phyloP scores from a whole-genome alignment of 2,329 filamentous ascomycete species.

The Microsporum ferrugineum region DNA sequence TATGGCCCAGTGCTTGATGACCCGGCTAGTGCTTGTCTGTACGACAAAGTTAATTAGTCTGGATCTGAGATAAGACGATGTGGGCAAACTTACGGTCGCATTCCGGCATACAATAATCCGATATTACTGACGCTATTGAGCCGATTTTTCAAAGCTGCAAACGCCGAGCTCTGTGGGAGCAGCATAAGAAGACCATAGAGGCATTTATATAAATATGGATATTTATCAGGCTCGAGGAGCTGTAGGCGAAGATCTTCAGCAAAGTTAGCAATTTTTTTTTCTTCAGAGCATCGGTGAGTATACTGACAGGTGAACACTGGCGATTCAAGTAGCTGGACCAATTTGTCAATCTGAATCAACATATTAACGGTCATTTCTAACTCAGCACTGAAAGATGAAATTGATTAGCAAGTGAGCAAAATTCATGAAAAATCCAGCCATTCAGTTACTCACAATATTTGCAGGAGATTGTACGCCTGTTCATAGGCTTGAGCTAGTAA shows the following conservation, averaged over 20 bases:
- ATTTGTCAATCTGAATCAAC: constrained; percentile 95
- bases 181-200: constrained; percentile 96
- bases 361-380: constrained; percentile 98
- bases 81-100: constrained; percentile 54
- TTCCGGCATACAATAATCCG: constrained; percentile 78
- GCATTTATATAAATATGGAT: constrained; percentile 93
- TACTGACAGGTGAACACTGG: constrained; percentile 87
- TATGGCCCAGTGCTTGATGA: constrained; percentile 38
- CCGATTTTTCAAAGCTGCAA: constrained; percentile 90
- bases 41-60: not conserved
- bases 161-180: constrained; percentile 92
- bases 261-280: not conserved
- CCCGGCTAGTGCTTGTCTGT: constrained; percentile 3
- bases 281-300: not conserved
- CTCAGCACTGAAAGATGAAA: constrained; percentile 55
- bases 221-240: constrained; percentile 86
- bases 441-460: constrained; percentile 63
- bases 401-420: not conserved
- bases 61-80: not conserved
- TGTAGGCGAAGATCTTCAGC: constrained; percentile 75
- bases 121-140: constrained; percentile 96
- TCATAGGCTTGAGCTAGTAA: constrained; percentile 94
- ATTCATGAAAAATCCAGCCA: not conserved
- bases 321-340: constrained; percentile 91
- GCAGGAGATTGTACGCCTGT: constrained; percentile 88